These are phyloP conservation scores for Hygrophorus pudorinus DNA, from an alignment of 768 basidiomycete species.

Conservation along the genomic window DNA sequence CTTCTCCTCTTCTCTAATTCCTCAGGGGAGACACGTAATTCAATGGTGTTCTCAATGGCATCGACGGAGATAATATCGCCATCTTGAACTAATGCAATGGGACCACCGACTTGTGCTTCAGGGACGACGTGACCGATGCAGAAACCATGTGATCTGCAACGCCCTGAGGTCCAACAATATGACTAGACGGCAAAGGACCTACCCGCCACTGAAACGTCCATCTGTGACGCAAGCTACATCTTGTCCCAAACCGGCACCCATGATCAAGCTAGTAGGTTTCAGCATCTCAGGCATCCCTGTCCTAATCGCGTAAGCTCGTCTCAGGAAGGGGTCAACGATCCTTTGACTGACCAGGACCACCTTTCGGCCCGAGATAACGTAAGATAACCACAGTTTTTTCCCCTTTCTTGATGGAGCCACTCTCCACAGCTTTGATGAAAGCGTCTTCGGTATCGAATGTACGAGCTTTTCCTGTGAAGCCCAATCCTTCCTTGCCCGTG, in stretches of 20 bases:
- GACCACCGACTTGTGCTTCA: conserved; percentile 90
- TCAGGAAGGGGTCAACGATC: background rate
- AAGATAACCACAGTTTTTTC: conserved; percentile 96
- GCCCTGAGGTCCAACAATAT: background rate
- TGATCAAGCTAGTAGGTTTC: conserved; percentile 90
- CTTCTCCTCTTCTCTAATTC: conserved; percentile 67
- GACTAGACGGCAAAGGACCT: conserved; percentile 21
- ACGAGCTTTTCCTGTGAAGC: conserved; percentile 86
- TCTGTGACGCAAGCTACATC: conserved; percentile 98
- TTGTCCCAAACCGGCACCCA: conserved; percentile 93
- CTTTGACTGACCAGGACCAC: conserved; percentile 68
- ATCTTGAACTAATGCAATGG: conserved; percentile 83
- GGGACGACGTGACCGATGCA: conserved; percentile 96
- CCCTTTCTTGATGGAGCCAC: conserved; percentile 79
- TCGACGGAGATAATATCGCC: conserved; percentile 85
- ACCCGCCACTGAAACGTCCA: conserved; percentile 98
- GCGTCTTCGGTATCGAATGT: conserved; percentile 87
- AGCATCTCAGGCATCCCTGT: conserved; percentile 97
- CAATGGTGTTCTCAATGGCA: conserved; percentile 77
- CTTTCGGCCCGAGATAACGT: conserved; percentile 93
- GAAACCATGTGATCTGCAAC: conserved; percentile 86
- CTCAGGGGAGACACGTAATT: conserved; percentile 65
- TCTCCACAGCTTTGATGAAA: conserved; percentile 82
- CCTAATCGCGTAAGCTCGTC: conserved; percentile 7
- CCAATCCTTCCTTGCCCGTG: conserved; percentile 89